phyloP scores from a whole-genome alignment of 2,329 filamentous ascomycete species.

The Leptodontidium sp. region DNA sequence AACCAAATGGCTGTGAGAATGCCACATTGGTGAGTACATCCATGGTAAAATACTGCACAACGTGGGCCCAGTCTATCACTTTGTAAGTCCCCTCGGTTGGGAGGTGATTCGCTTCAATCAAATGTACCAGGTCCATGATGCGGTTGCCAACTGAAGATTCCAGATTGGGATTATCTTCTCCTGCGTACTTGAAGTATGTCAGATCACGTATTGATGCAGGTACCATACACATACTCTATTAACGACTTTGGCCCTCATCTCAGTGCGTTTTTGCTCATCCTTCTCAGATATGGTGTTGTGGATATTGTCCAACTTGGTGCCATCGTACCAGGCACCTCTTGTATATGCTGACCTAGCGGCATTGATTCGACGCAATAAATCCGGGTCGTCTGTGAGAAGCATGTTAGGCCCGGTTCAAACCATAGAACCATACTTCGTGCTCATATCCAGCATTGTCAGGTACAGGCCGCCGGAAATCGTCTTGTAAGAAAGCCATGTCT shows the following conservation, averaged over 20 bases:
- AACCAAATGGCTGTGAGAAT: slow-evolving; percentile 60
- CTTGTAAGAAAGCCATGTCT: not conserved
- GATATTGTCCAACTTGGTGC: slow-evolving; percentile 59
- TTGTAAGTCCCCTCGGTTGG: slow-evolving; percentile 47
- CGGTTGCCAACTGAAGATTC: slow-evolving; percentile 59
- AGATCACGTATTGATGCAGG: slow-evolving; percentile 33
- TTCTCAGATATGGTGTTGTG: slow-evolving; percentile 59
- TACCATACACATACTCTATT: slow-evolving; percentile 57
- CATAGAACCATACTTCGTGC: slow-evolving; percentile 27
- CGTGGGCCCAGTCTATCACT: slow-evolving; percentile 57
- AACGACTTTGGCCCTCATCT: slow-evolving; percentile 57
- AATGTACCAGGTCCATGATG: slow-evolving; percentile 54
- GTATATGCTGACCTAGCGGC: slow-evolving; percentile 32
- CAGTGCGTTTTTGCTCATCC: slow-evolving; percentile 54
- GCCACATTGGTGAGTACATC: slow-evolving; percentile 62
- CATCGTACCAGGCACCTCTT: slow-evolving; percentile 47
- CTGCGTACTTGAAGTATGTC: slow-evolving; percentile 52
- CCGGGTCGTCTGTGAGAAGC: slow-evolving; percentile 35
- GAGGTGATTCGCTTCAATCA: slow-evolving; percentile 58
- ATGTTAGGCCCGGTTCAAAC: slow-evolving; percentile 37
- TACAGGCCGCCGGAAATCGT: not conserved
- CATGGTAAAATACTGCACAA: slow-evolving; percentile 61
- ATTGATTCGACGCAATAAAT: slow-evolving; percentile 27
- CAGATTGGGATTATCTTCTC: slow-evolving; percentile 58
- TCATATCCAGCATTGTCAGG: not conserved